Percentiles rank a stretch among this genome's conserved stretches.
phyloP scores from a whole-genome alignment of 805 yeast genomes.

The Suhomyces xylopsoci region DNA sequence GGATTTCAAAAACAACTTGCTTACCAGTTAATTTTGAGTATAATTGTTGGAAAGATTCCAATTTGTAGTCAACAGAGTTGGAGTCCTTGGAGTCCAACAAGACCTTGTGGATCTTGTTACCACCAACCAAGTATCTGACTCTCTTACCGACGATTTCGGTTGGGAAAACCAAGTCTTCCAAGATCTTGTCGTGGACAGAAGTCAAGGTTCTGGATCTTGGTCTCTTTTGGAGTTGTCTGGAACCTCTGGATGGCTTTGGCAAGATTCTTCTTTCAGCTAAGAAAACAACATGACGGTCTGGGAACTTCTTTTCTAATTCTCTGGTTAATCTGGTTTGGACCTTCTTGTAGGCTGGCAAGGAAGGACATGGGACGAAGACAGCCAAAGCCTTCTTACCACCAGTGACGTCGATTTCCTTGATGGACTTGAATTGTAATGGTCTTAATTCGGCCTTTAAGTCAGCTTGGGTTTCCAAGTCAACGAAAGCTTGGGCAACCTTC shows the following conservation, averaged over 20 bases:
- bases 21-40: conserved; percentile 99
- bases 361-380: conserved; percentile 97
- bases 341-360: conserved; percentile 89
- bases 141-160: conserved; percentile 99
- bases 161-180: conserved; percentile 99
- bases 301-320: conserved; percentile 99
- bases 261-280: conserved; percentile 99
- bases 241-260: conserved; percentile 97
- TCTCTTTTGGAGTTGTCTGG: conserved; percentile 96
- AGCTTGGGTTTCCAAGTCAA: conserved; percentile 93
- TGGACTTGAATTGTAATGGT: conserved; percentile 97
- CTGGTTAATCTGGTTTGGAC: conserved; percentile 97
- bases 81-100: conserved; percentile 97
- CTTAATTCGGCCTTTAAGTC: conserved; percentile 97
- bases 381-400: conserved; percentile 99
- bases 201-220: conserved; percentile 99
- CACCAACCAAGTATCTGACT: conserved; percentile 98
- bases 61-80: conserved; percentile 94
- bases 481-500: conserved; percentile 98
- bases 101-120: conserved; percentile 96
- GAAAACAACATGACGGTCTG: conserved; percentile 99
- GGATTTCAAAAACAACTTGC: conserved; percentile 97
- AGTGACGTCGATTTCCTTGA: conserved; percentile 95
- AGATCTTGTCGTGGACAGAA: conserved; percentile 97
- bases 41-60: conserved; percentile 98